Percentiles rank a stretch among this genome's conserved stretches.
Conservation (phyloP, 495 filamentous ascomycete genomes). For the Cercophora samala region DNA sequence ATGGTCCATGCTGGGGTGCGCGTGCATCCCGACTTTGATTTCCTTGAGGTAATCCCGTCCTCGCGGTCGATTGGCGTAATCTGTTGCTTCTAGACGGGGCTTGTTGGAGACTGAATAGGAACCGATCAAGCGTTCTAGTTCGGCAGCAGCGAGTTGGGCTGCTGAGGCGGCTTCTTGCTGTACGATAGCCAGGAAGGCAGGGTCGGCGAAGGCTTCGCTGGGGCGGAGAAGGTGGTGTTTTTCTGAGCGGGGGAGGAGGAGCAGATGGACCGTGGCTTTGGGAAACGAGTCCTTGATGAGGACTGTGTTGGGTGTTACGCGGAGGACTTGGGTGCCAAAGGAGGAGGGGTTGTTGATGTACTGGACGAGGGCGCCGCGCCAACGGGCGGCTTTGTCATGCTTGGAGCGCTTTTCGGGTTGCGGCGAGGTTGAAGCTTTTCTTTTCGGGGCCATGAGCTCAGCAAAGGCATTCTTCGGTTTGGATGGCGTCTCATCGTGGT, state of each 20-base stretch:
- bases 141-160: conserved; percentile 62
- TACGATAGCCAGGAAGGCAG: conserved; percentile 65
- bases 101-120: conserved; percentile 58
- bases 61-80: conserved; percentile 53
- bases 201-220: conserved; percentile 72
- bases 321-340: conserved; percentile 64
- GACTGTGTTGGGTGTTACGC: conserved; percentile 68
- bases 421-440: conserved; percentile 35
- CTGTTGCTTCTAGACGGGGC: conserved; percentile 47
- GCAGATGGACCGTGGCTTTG: conserved; percentile 78
- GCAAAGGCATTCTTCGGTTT: conserved; percentile 44
- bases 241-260: conserved; percentile 75
- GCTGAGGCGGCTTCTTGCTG: conserved; percentile 58
- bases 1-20: conserved; percentile 86
- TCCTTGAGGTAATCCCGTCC: conserved; percentile 80
- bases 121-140: conserved; percentile 71
- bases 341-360: conserved; percentile 68
- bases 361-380: conserved; percentile 61
- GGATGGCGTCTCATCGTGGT: background rate
- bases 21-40: conserved; percentile 76
- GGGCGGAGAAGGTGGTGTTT: conserved; percentile 64
- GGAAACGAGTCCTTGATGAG: conserved; percentile 80
- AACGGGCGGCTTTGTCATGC: conserved; percentile 29
- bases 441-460: conserved; percentile 64
- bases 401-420: conserved; percentile 16